phyloP scores from a whole-genome alignment of 306 rosid genomes.

The Citrullus mucosospermus region DNA sequence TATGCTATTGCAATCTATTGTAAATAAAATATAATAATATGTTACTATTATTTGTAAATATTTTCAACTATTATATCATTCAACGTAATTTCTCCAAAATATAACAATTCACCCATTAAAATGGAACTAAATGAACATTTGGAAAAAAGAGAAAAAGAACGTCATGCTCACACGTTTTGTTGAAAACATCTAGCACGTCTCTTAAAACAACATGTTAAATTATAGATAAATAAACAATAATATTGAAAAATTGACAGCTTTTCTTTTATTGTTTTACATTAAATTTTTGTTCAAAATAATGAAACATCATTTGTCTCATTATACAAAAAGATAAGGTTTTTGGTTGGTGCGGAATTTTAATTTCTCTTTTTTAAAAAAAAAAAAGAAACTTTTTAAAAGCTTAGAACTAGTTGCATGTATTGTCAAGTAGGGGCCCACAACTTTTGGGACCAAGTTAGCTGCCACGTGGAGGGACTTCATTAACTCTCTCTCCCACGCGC shows the following conservation, averaged over 20 bases:
- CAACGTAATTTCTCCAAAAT: too few species aligned
- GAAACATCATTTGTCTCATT: conserved; percentile 5
- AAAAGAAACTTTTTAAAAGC: not conserved
- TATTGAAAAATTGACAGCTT: not conserved
- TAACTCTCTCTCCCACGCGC: not conserved
- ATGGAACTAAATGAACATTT: too few species aligned
- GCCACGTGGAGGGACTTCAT: not conserved
- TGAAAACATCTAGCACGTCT: not conserved
- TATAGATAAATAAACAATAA: not conserved
- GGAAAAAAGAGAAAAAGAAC: too few species aligned
- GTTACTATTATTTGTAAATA: too few species aligned
- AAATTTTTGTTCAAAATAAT: not conserved
- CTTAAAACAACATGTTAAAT: not conserved
- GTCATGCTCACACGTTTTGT: not conserved
- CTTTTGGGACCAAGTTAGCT: not conserved
- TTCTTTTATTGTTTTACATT: not conserved
- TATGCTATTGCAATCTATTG: too few species aligned
- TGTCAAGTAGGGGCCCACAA: not conserved
- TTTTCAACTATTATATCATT: too few species aligned
- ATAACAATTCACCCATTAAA: too few species aligned
- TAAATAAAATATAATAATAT: too few species aligned
- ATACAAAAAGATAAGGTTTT: not conserved
- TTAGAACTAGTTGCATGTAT: not conserved
- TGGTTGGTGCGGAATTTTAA: not conserved
- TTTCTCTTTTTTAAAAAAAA: too few species aligned